Base-by-base conservation (phyloP, 2,329 filamentous ascomycete species). In the Calonectria fujianensis region DNA sequence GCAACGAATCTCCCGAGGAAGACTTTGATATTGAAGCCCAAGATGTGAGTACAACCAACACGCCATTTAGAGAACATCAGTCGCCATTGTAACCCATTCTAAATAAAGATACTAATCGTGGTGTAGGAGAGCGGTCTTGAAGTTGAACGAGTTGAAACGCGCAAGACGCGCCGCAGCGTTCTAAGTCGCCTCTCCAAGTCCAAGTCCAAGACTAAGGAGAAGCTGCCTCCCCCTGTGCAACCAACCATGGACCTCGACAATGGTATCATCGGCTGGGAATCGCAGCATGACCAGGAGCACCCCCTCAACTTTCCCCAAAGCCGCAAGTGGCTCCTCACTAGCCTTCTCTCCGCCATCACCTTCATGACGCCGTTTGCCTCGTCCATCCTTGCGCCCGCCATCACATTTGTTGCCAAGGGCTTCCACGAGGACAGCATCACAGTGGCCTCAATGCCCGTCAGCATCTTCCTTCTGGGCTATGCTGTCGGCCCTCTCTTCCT, bases 341-440 rank as follows among this genome's bases (percentile, higher is more conserved):
- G 87, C 63, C 87, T 91, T 24, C 87, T 94, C 27, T 88, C 91
- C 0, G 84, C 86, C 75, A 93, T 93, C 80, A 93, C 92, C 11
- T 90, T 94, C 76, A 90, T 94, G 80, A 93, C 92, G 0, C 91
- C 92, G 0, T 90, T 94, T 32, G 91, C 91, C 0, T 93, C 91
- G 9, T 92, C 91, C 1, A 93, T 93, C 69, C 83, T 90, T 24
- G 86, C 89, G 1, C 89, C 89, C 3, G 88, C 88, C 39, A 88
- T 90, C 69, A 72, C 74, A 1, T 81, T 83, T 41, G 85, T 94
- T 9, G 85, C 88, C 0, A 79, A 80, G 8, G 81, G 86, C 39
- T 90, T 88, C 79, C 65, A 83, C 39, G 85, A 88, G 18, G 84
- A 4, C 84, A 81, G 82, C 66, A 73, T 87, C 7, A 86, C 85